phyloP scores from a whole-genome alignment of 148 eudicot genomes.

The Camellia japonica region DNA sequence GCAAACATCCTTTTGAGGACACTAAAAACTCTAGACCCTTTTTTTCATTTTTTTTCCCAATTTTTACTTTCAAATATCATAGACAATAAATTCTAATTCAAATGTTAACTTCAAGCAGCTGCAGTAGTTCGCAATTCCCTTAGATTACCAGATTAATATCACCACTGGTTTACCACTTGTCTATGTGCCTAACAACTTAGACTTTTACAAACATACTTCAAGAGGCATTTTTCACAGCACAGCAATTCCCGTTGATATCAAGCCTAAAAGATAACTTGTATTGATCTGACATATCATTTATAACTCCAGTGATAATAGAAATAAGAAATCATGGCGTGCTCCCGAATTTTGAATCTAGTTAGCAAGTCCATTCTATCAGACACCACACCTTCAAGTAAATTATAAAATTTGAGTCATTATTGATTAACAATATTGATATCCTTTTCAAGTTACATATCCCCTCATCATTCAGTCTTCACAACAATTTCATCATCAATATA shows the following conservation, averaged over 20 bases:
- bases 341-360: background rate
- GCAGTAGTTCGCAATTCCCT: background rate
- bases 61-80: background rate
- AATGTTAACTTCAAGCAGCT: background rate
- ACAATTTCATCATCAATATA: slow-evolving; percentile 1
- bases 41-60: background rate
- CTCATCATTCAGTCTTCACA: background rate
- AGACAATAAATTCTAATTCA: background rate
- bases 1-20: slow-evolving; percentile 1
- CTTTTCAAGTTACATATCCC: slow-evolving; percentile 3
- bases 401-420: background rate
- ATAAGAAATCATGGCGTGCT: background rate
- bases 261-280: background rate
- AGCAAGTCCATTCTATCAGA: background rate
- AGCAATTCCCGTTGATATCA: background rate
- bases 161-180: background rate
- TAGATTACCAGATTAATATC: background rate
- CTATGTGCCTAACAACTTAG: background rate
- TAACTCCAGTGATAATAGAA: background rate
- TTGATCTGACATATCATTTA: background rate
- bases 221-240: background rate
- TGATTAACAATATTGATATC: background rate
- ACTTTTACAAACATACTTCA: background rate
- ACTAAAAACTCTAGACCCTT: background rate
- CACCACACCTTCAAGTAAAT: background rate